Percentiles rank a stretch among this genome's conserved stretches.
Evolutionary conservation across 1,139 yeast species (phyloP).

Genomic region (Saccharomyces hybrid): DNA sequence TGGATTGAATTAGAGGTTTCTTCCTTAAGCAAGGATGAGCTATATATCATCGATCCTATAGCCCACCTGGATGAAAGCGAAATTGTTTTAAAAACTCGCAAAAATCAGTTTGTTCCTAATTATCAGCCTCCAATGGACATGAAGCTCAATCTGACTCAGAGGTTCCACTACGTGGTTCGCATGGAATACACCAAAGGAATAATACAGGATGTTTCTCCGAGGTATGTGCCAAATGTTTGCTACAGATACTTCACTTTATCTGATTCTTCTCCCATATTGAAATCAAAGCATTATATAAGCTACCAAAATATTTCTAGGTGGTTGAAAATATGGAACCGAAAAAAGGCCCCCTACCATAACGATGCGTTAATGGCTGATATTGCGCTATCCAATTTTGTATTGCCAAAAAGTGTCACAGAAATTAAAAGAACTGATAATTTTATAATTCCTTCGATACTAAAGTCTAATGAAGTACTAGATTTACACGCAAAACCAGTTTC

Average conservation of each 20-base stretch:
- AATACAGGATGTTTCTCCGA: conserved; percentile 19
- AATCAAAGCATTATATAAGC: conserved; percentile 10
- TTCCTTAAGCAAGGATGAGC: conserved; percentile 4
- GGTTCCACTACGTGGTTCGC: conserved; percentile 15
- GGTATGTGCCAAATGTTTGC: conserved; percentile 17
- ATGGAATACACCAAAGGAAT: conserved; percentile 9
- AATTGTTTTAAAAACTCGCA: conserved; percentile 11
- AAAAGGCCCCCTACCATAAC: background rate
- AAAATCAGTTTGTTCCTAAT: conserved; percentile 10
- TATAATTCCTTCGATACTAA: conserved; percentile 9
- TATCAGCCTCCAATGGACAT: conserved; percentile 9
- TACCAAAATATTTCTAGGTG: conserved; percentile 6
- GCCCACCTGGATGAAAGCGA: conserved; percentile 15
- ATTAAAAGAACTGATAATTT: conserved; percentile 16
- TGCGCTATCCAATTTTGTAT: conserved; percentile 10
- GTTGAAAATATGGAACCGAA: conserved; percentile 5
- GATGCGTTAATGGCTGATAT: conserved; percentile 7
- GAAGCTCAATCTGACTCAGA: conserved; percentile 11
- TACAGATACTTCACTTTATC: conserved; percentile 15
- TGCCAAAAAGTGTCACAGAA: conserved; percentile 14
- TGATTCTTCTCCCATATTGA: conserved; percentile 4
- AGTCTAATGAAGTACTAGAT: conserved; percentile 10
- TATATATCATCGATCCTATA: conserved; percentile 22
- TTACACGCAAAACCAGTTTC: conserved; percentile 4
- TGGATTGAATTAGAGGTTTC: conserved; percentile 19